A percentile compares a stretch with the other conserved stretches of the same genome.
These are phyloP conservation scores for Blastomyces parvus DNA, from an alignment of 2,329 filamentous ascomycete species.

Conservation along the genomic window DNA sequence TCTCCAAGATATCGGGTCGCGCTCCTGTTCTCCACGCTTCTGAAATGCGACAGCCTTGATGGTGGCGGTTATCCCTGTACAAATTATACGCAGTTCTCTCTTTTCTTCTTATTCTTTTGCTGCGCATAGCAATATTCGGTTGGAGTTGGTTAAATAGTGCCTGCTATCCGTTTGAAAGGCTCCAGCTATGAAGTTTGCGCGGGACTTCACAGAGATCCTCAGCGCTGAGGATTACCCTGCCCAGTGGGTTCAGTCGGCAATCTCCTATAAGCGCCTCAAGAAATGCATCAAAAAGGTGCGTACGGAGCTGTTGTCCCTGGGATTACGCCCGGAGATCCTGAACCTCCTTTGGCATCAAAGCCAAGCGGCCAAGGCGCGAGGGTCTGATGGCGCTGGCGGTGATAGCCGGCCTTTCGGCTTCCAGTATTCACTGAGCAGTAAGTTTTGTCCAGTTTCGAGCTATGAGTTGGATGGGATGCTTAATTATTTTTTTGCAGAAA, in stretches of 20 bases:
- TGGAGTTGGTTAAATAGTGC: not conserved
- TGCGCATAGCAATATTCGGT: not conserved
- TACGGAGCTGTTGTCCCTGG: slow-evolving; percentile 58
- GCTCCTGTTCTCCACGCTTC: slow-evolving; percentile 3
- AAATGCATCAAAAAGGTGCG: slow-evolving; percentile 79
- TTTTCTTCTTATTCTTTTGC: not conserved
- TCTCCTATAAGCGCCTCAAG: slow-evolving; percentile 76
- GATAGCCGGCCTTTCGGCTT: slow-evolving; percentile 5
- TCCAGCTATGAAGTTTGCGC: slow-evolving; percentile 70
- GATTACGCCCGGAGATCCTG: slow-evolving; percentile 62
- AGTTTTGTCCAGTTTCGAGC: slow-evolving; percentile 1
- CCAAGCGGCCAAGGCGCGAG: not conserved
- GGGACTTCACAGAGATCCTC: slow-evolving; percentile 62
- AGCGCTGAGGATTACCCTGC: slow-evolving; percentile 63
- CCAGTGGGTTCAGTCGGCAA: slow-evolving; percentile 61
- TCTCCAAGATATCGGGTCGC: not conserved
- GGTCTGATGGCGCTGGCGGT: slow-evolving; percentile 6
- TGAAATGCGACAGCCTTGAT: slow-evolving; percentile 5
- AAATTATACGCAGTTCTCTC: not conserved
- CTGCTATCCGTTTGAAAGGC: not conserved
- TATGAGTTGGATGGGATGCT: not conserved
- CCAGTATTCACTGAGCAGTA: slow-evolving; percentile 9
- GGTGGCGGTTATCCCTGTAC: not conserved
- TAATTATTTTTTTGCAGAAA: slow-evolving; percentile 18
- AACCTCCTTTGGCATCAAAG: slow-evolving; percentile 49